Evolutionary conservation across 352 stramenopile species (phyloP).

Genomic region (Phytophthora meadii): DNA sequence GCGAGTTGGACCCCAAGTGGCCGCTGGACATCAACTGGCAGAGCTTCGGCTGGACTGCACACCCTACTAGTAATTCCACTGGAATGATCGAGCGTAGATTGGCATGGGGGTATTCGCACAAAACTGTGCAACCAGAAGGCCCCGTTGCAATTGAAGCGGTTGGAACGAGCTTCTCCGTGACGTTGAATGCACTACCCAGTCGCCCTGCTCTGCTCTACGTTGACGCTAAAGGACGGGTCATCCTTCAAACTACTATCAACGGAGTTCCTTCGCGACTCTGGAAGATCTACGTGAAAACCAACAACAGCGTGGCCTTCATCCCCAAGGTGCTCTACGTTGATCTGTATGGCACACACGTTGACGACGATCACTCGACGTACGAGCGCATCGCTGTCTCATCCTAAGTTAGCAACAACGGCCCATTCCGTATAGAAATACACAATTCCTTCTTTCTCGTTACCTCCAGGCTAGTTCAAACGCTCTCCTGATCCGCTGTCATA

Average conservation of each 20-base stretch:
- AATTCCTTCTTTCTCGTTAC: slow-evolving; percentile 30
- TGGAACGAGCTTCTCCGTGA: slow-evolving; percentile 63
- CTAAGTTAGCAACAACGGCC: slow-evolving; percentile 25
- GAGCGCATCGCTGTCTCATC: slow-evolving; percentile 64
- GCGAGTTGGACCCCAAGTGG: slow-evolving; percentile 63
- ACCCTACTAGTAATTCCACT: slow-evolving; percentile 70
- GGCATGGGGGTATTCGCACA: slow-evolving; percentile 78
- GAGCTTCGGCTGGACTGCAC: slow-evolving; percentile 77
- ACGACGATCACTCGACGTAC: slow-evolving; percentile 59
- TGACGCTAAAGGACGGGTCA: slow-evolving; percentile 55
- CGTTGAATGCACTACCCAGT: slow-evolving; percentile 71
- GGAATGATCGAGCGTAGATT: slow-evolving; percentile 73
- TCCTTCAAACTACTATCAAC: slow-evolving; percentile 67
- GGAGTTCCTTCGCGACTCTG: slow-evolving; percentile 56
- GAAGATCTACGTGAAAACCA: slow-evolving; percentile 81
- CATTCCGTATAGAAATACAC: slow-evolving; percentile 41
- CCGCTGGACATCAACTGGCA: slow-evolving; percentile 86
- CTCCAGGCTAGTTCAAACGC: slow-evolving; percentile 7
- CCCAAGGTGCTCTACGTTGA: slow-evolving; percentile 83
- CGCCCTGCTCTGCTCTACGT: slow-evolving; percentile 64
- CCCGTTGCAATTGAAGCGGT: slow-evolving; percentile 24
- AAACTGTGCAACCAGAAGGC: slow-evolving; percentile 27
- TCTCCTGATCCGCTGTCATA: background rate
- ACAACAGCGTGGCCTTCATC: slow-evolving; percentile 62
- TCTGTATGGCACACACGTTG: slow-evolving; percentile 65